Conservation (phyloP, 164 flowering plant species). For the Piper betle region DNA sequence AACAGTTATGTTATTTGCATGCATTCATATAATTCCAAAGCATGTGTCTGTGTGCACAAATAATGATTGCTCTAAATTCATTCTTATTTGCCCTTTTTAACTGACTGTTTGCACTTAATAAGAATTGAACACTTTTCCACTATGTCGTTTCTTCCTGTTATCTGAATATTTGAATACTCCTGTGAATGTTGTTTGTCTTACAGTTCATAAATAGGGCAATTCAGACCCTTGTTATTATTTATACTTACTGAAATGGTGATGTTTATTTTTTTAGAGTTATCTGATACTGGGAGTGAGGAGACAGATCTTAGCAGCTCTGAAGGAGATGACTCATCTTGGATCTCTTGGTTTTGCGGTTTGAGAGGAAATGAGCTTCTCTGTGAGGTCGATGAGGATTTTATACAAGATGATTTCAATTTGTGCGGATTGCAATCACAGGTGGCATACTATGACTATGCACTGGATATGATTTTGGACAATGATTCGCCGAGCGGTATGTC, state of each 20-base stretch:
- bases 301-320: constrained; percentile 91
- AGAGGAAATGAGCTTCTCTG: constrained; percentile 91
- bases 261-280: constrained; percentile 30
- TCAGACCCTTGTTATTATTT: no score
- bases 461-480: constrained; percentile 80
- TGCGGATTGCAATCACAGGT: constrained; percentile 82
- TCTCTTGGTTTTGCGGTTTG: constrained; percentile 90
- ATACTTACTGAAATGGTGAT: neutral
- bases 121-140: neutral
- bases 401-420: constrained; percentile 87
- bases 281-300: constrained; percentile 81
- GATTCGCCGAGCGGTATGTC: constrained; percentile 82
- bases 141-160: neutral
- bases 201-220: no score
- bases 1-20: neutral
- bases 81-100: no score
- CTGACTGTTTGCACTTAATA: neutral
- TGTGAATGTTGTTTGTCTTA: neutral
- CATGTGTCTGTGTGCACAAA: no score
- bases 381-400: constrained; percentile 93
- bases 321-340: constrained; percentile 90
- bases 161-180: neutral
- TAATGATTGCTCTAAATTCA: no score
- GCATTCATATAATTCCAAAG: neutral
- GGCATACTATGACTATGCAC: constrained; percentile 85